Evolutionary conservation across 768 basidiomycete species (phyloP).

Genomic region (Phanerochaete sordida): DNA sequence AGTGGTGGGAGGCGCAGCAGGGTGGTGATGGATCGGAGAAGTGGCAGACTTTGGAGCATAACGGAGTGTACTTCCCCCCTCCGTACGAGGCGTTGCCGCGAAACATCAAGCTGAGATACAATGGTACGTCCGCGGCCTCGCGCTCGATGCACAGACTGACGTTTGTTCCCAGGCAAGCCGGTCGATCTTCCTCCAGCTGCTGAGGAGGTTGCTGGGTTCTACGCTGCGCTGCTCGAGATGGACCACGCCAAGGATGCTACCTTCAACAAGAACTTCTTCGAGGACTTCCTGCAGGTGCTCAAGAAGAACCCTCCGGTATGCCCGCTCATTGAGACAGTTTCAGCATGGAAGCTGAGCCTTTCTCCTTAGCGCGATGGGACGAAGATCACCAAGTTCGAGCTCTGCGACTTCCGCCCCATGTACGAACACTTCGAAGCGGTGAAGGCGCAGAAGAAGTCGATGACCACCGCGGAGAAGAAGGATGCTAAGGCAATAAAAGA

Average conservation of each 20-base stretch:
- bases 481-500: conserved; percentile 84
- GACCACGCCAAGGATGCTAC: conserved; percentile 85
- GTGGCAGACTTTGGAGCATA: conserved; percentile 95
- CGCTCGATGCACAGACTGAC: background rate
- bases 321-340: conserved; percentile 11
- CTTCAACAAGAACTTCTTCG: conserved; percentile 96
- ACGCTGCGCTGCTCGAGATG: conserved; percentile 87
- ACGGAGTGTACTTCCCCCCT: conserved; percentile 93
- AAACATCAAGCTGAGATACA: conserved; percentile 90
- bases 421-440: conserved; percentile 89
- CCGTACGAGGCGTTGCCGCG: conserved; percentile 85
- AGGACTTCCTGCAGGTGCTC: conserved; percentile 79
- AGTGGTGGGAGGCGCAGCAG: conserved; percentile 83
- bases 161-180: conserved; percentile 54
- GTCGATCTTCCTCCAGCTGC: conserved; percentile 79
- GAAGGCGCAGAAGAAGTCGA: conserved; percentile 87
- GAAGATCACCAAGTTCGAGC: conserved; percentile 69
- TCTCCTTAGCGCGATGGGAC: conserved; percentile 58
- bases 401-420: conserved; percentile 95
- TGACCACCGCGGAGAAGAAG: conserved; percentile 88
- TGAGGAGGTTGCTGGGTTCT: conserved; percentile 97
- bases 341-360: background rate
- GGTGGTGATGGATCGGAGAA: conserved; percentile 77
- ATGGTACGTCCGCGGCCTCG: conserved; percentile 52
- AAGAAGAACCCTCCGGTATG: conserved; percentile 82